Evolutionary conservation across 2,329 filamentous ascomycete genomes (phyloP), one percentile per base, ranked within the genome.

Genomic region (Thelonectria discophora): DNA sequence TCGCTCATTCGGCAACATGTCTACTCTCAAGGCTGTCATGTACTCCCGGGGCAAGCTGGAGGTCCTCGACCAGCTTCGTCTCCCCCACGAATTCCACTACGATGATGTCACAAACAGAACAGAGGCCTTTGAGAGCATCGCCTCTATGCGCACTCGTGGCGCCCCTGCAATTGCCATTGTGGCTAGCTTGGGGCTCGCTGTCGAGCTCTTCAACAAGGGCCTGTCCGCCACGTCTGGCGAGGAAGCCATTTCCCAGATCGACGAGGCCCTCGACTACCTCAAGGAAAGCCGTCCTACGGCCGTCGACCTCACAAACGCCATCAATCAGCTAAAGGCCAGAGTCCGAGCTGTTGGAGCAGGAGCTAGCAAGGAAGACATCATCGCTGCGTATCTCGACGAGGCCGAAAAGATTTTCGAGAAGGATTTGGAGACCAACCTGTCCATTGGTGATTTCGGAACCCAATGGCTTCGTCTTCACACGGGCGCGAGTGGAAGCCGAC

Each of bases 81-180:
- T 95, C 20, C 92, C 92, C 13, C 91, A 95, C 73, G 87, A 91
- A 69, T 89, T 92, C 72, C 86, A 91, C 75, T 95, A 94, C 76
- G 90, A 94, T 71, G 76, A 85, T 65, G 86, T 94, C 55, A 84
- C 84, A 30, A 90, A 86, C 11, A 86, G 88, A 65, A 85, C 89
- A 69, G 90, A 93, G 77, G 92, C 90, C 39, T 95, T 92, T 79
- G 89, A 93, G 75, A 91, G 90, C 71, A 95, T 95, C 79, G 88
- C 88, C 70, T 85, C 90, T 15, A 95, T 95, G 92, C 80, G 88
- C 50, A 88, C 90, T 7, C 88, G 92, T 71, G 92, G 78, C 34
- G 95, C 95, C 5, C 95, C 95, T 0, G 95, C 95, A 47, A 99
- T 99, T 76, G 95, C 95, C 46, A 98, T 99, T 66, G 95, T 99